phyloP scores from a whole-genome alignment of 495 filamentous ascomycete genomes.

The Podospora sp. region DNA sequence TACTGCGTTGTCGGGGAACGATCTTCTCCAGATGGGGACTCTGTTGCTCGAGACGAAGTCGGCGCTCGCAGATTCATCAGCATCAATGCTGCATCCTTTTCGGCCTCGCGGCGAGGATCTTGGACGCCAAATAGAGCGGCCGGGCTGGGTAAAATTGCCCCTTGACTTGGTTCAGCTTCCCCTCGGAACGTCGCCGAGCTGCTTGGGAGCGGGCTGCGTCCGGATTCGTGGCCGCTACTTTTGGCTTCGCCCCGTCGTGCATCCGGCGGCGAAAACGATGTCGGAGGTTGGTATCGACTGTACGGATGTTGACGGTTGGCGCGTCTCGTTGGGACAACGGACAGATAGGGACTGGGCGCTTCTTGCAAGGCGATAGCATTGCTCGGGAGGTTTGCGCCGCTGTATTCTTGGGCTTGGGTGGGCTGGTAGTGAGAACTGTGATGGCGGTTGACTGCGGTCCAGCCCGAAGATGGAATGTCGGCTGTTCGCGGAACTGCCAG shows the following conservation, averaged over 20 bases:
- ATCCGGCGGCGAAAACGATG: not conserved
- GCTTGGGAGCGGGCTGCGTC: not conserved
- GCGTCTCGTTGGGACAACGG: not conserved
- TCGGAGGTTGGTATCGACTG: not conserved
- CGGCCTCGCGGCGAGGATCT: constrained; percentile 24
- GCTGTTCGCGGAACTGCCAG: constrained; percentile 1
- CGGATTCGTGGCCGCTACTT: not conserved
- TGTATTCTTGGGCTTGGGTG: not conserved
- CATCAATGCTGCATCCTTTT: constrained; percentile 60
- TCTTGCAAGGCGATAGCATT: not conserved
- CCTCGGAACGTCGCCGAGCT: not conserved
- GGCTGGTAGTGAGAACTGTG: not conserved
- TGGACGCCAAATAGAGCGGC: not conserved
- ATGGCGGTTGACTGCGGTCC: constrained; percentile 1
- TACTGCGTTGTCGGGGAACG: not conserved
- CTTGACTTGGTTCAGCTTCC: not conserved
- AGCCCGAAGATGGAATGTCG: not conserved
- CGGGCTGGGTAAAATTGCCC: not conserved
- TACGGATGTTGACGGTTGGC: constrained; percentile 1
- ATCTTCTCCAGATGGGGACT: not conserved
- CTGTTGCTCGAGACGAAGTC: not conserved
- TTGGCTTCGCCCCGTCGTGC: not conserved
- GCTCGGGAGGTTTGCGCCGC: not conserved
- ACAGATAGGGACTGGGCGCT: not conserved
- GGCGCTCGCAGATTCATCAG: constrained; percentile 57